Base-by-base conservation (phyloP, 1,284 basidiomycete genomes). In the Tremellales sp. region DNA sequence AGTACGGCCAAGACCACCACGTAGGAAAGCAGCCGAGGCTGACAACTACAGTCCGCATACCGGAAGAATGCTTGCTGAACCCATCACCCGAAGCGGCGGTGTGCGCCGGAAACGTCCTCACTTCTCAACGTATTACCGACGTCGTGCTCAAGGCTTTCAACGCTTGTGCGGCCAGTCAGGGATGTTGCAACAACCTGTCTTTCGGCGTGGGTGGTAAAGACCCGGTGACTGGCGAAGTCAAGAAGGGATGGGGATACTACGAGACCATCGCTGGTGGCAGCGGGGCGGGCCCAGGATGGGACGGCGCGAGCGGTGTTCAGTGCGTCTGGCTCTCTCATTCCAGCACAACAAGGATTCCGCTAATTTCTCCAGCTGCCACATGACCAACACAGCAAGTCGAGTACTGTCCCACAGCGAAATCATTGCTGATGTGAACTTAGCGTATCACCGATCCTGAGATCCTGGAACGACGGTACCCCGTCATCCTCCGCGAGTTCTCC, bases 391-490 rank as follows among this genome's bases (percentile, higher is more conserved):
- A 8, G 29, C 15, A 15, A 31, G 29, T 15, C 29, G 10, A n/a
- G n/a, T n/a, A n/a, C n/a, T n/a, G n/a, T n/a, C n/a, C n/a, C n/a
- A n/a, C n/a, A n/a, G n/a, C n/a, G n/a, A n/a, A n/a, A n/a, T n/a
- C n/a, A n/a, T n/a, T n/a, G n/a, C n/a, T n/a, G n/a, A n/a, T n/a
- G 0, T 51, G 12, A n/a, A 23, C 22, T 25, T 23, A 54, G 15
- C 83, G 88, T 13, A 91, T 90, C 56, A 88, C 89, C 17, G 93
- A 96, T 60, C 85, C 91, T 17, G 92, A 97, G 68, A 88, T 94
- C 64, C 80, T 96, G 44, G 91, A 96, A 74, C 81, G 90, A 40
- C 82, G 91, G 43, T 60, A 64, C 55, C 60, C 49, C 1, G 85
- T 96, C 11, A 77, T 96, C 58, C 67, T 96, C 22, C 86, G 88